A percentile compares a stretch with the other conserved stretches of the same genome.
These are phyloP conservation scores for Coemansia sp. DNA, from an alignment of 192 early-diverging fungal genomes.

Conservation along the genomic window DNA sequence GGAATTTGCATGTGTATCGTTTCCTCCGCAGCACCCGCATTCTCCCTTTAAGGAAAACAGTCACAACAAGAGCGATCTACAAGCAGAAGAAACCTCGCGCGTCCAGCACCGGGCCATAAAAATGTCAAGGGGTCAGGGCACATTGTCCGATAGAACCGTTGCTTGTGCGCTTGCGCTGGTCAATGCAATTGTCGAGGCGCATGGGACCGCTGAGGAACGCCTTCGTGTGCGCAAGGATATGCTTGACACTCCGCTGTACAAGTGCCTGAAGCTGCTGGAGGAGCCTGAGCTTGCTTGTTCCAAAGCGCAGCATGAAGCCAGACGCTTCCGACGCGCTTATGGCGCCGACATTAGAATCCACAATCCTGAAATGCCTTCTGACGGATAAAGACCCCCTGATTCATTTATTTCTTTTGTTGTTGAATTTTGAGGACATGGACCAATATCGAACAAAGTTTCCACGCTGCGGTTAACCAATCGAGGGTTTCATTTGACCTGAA, in stretches of 20 bases:
- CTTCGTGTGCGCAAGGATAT: slow-evolving; percentile 40
- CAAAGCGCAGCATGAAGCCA: slow-evolving; percentile 17
- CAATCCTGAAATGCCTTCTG: slow-evolving; percentile 10
- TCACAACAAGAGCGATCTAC: neutral
- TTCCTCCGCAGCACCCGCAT: neutral
- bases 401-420: no score
- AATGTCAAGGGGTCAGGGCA: neutral
- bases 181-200: slow-evolving; percentile 39
- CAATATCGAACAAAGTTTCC: no score
- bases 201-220: slow-evolving; percentile 12
- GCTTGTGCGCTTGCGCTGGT: slow-evolving; percentile 30
- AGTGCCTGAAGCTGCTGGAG: slow-evolving; percentile 40
- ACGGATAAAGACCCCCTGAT: neutral
- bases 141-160: slow-evolving; percentile 18
- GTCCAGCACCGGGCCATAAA: neutral
- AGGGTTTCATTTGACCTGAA: no score
- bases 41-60: slow-evolving; percentile 6
- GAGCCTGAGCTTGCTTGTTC: slow-evolving; percentile 23
- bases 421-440: no score
- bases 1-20: slow-evolving; percentile 2
- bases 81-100: neutral
- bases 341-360: slow-evolving; percentile 25
- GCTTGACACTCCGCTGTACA: slow-evolving; percentile 41
- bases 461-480: no score
- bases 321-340: slow-evolving; percentile 34